Base-by-base conservation (phyloP, 225 moss, liverwort and hornwort genomes). In the Takakia lepidozioides region DNA sequence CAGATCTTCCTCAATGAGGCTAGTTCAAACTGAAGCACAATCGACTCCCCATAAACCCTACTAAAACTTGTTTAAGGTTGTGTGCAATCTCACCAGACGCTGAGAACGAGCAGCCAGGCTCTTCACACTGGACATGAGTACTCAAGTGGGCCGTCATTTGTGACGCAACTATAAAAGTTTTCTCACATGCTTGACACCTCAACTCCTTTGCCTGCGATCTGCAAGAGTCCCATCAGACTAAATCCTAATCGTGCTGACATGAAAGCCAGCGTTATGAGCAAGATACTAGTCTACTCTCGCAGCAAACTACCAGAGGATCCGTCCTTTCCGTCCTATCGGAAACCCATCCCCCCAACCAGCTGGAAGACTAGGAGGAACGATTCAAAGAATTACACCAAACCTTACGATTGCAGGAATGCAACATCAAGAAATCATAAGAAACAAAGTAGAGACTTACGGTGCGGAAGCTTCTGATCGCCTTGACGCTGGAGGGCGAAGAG, bases 141-240 rank as follows among this genome's bases (percentile, higher is more conserved):
- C 62, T 70, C 73, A 78, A 62, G 4, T 78, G 73, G 38, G 73
- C 73, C 20, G 69, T 60, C 36, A 62, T 61, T 38, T 78, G 78
- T 5, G 69, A 62, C 30, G 44, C 60, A 13, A 70, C 62, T 4
- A 51, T 6, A 46, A 80, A 80, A 21, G 52, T 74, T 54, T 80
- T 80, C 38, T 80, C 79, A 64, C 74, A 80, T 4, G 67, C 46
- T 48, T 74, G 70, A 61, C 79, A 80, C n/a, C 26, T 61, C 63
- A 70, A 50, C 46, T 66, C 63, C 23, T 55, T 80, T 19, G 55
- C 57, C 61, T 70, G 74, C 48, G 51, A 52, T 25, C 79, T 80
- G 79, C 43, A 58, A 64, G 2, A 11, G 23, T 24, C 49, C 53
- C 50, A 51, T 36, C 27, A 5, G 28, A 43, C 17, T 41, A 17